Evolutionary conservation across 2,329 filamentous ascomycete species (phyloP), one percentile per base, ranked within the genome.

Genomic region (Exophiala sp.): DNA sequence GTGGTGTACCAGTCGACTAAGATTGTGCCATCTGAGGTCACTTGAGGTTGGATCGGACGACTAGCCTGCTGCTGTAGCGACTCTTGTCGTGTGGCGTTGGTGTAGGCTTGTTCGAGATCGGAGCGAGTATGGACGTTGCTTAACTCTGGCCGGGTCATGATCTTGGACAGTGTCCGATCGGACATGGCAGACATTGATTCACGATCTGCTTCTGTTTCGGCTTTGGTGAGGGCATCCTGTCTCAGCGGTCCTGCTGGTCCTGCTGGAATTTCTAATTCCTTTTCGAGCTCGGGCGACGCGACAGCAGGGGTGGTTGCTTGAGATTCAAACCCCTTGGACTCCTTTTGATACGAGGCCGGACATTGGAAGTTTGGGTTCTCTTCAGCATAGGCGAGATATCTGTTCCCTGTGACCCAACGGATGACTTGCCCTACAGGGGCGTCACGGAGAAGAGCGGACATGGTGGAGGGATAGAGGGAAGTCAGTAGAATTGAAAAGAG

Each of bases 381-480:
- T 66, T 79, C 77, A 29, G 71, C 69, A 54, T 77, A 79, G 52
- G 71, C 62, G 29, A 78, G 68, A 34, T 72, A 64, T 50, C 71
- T 71, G 42, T 73, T 73, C 1, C 67, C 59, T 3, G 75, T 73
- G 12, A 75, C 50, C 34, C 69, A 71, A 14, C 76, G 71, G n/a
- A 78, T 55, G 12, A 75, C 18, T 61, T 77, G 75, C 50, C 76
- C 76, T 44, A 78, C 70, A 9, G 74, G 68, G 24, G 75, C 71
- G 51, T 78, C 76, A 38, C 75, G 68, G 20, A 76, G 48, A 12
- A 64, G 38, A 29, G 54, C 55, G 12, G 57, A 54, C 59, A 62
- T 60, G 33, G 21, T 47, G 34, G 24, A 8, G 10, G 35, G 35
- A 8, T 9, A 5, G 11, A 24, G 29, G 21, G 41, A 10, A 29